Conservation (phyloP, 345 rosid genomes). For the Syzygium aromaticum region DNA sequence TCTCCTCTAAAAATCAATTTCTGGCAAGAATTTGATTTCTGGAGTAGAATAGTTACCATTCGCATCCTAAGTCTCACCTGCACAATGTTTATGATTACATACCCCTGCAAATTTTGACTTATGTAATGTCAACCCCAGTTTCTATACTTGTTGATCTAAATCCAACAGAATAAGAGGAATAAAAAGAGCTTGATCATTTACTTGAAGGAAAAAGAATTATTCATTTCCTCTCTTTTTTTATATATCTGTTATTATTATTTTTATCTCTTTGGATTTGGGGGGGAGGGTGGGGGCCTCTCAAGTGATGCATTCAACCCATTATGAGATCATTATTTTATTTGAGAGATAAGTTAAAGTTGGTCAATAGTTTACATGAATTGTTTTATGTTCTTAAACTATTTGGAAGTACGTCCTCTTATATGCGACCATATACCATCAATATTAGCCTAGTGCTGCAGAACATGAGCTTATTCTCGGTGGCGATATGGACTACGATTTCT, state of each 20-base stretch:
- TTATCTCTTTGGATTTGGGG: background rate
- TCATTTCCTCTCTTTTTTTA: background rate
- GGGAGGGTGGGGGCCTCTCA: background rate
- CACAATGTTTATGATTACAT: background rate
- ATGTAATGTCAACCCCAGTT: background rate
- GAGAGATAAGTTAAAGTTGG: background rate
- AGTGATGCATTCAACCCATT: background rate
- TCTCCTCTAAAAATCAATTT: too few relatives aligned
- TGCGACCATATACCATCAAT: background rate
- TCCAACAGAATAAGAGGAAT: background rate
- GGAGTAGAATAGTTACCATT: too few relatives aligned
- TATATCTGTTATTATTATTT: background rate
- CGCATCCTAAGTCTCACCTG: background rate
- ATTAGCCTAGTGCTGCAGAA: background rate
- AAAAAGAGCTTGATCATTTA: background rate
- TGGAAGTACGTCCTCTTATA: background rate
- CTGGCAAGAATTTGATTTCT: too few relatives aligned
- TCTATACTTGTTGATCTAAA: background rate
- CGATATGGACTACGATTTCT: background rate
- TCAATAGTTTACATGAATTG: background rate
- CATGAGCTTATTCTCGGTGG: background rate
- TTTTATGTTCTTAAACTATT: background rate
- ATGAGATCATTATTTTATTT: background rate
- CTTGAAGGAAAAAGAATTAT: background rate
- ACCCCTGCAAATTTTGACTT: background rate